Percentiles rank a stretch among this genome's conserved stretches.
Conservation (phyloP, 108 stramenopile genomes). For the Cyclotella cryptica region DNA sequence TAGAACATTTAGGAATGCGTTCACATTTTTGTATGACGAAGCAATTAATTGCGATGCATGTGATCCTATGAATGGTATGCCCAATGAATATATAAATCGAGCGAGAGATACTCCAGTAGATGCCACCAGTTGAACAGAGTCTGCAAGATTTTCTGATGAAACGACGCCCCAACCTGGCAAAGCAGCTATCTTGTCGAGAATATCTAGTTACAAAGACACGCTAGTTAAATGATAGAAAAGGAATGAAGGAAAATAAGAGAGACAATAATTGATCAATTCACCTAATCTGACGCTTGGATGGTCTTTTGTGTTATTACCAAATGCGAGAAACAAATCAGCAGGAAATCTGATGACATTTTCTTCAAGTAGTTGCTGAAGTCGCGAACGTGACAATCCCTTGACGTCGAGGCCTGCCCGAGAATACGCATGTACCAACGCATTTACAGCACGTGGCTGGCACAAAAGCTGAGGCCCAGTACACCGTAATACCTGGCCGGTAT, state of each 20-base stretch:
- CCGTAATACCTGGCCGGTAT: constrained; percentile 72
- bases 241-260: not conserved
- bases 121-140: constrained; percentile 47
- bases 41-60: constrained; percentile 77
- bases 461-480: constrained; percentile 79
- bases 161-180: constrained; percentile 84
- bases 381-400: constrained; percentile 75
- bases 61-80: constrained; percentile 75
- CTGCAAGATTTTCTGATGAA: constrained; percentile 67
- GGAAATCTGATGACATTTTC: constrained; percentile 64
- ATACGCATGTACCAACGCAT: constrained; percentile 74
- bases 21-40: constrained; percentile 56
- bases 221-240: not conserved
- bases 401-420: constrained; percentile 83
- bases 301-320: constrained; percentile 20
- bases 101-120: constrained; percentile 63
- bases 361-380: constrained; percentile 71
- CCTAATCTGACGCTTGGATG: constrained; percentile 17
- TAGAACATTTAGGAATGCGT: constrained; percentile 65
- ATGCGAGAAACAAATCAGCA: constrained; percentile 68
- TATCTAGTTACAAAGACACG: constrained; percentile 15
- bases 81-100: constrained; percentile 79
- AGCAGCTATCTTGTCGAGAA: constrained; percentile 52
- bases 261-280: not conserved
- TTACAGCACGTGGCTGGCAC: constrained; percentile 80